phyloP scores from a whole-genome alignment of 805 yeast genomes.

The Metschnikowia amazonensis region DNA sequence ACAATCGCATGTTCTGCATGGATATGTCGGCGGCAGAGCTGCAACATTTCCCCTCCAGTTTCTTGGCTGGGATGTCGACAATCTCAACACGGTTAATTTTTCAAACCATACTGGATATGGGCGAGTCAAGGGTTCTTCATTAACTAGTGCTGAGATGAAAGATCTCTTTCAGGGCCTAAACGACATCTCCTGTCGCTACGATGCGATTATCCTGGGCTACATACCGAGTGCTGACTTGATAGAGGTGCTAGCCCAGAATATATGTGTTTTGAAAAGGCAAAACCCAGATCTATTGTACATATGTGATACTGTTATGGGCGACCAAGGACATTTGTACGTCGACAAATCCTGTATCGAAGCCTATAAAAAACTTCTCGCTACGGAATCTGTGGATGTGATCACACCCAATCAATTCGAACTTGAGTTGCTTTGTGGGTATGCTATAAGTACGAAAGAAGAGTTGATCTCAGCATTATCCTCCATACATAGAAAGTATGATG shows the following conservation, averaged over 20 bases:
- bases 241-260: slow-evolving; percentile 10
- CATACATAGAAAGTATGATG: slow-evolving; percentile 10
- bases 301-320: slow-evolving; percentile 22
- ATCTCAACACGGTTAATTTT: slow-evolving; percentile 79
- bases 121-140: slow-evolving; percentile 19
- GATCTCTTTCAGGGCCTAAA: slow-evolving; percentile 14
- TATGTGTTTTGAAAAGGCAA: slow-evolving; percentile 7
- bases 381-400: slow-evolving; percentile 14
- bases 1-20: slow-evolving; percentile 91
- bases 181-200: slow-evolving; percentile 15
- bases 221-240: slow-evolving; percentile 16
- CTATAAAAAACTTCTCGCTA: slow-evolving; percentile 9
- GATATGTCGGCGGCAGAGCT: slow-evolving; percentile 91
- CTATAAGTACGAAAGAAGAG: slow-evolving; percentile 8
- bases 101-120: slow-evolving; percentile 94
- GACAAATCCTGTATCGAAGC: slow-evolving; percentile 15
- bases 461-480: slow-evolving; percentile 12
- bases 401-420: slow-evolving; percentile 21
- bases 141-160: slow-evolving; percentile 10
- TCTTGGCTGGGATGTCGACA: slow-evolving; percentile 90
- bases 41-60: slow-evolving; percentile 86
- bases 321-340: slow-evolving; percentile 20
- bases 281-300: slow-evolving; percentile 18
- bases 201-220: slow-evolving; percentile 20
- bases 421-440: slow-evolving; percentile 16